phyloP scores from a whole-genome alignment of 768 basidiomycete genomes.

The Serendipita vermifera region DNA sequence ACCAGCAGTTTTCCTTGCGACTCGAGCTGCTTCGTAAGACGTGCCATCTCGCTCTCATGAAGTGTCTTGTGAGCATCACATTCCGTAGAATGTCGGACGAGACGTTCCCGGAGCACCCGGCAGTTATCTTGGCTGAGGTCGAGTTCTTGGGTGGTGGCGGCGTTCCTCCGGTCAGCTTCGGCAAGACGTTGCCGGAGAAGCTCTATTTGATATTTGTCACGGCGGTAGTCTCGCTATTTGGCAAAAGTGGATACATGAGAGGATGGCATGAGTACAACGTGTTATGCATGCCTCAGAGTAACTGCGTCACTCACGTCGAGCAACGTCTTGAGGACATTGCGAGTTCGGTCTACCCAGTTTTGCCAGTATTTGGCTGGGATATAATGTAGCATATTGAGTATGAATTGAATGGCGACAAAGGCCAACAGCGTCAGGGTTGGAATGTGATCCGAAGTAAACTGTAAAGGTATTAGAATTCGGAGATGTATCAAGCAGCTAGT shows the following conservation, averaged over 20 bases:
- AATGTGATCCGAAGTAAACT: neutral
- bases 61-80: neutral
- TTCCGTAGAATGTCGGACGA: neutral
- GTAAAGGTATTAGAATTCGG: neutral
- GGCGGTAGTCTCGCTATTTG: conserved; percentile 1
- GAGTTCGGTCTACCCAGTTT: neutral
- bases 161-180: neutral
- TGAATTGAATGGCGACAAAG: conserved; percentile 7
- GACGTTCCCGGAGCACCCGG: neutral
- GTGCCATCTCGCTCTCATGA: neutral
- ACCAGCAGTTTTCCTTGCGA: neutral
- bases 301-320: neutral
- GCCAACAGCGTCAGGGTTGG: neutral
- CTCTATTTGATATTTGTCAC: neutral
- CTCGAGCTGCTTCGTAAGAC: neutral
- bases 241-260: neutral
- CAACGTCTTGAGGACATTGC: neutral
- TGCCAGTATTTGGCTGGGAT: neutral
- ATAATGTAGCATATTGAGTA: conserved; percentile 2
- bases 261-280: neutral
- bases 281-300: neutral
- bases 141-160: neutral
- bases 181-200: neutral
- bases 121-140: neutral
- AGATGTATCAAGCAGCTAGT: too few species aligned